These are phyloP conservation scores for Cystobasidium pallidum DNA, from an alignment of 1,284 basidiomycete genomes.

Conservation along the genomic window DNA sequence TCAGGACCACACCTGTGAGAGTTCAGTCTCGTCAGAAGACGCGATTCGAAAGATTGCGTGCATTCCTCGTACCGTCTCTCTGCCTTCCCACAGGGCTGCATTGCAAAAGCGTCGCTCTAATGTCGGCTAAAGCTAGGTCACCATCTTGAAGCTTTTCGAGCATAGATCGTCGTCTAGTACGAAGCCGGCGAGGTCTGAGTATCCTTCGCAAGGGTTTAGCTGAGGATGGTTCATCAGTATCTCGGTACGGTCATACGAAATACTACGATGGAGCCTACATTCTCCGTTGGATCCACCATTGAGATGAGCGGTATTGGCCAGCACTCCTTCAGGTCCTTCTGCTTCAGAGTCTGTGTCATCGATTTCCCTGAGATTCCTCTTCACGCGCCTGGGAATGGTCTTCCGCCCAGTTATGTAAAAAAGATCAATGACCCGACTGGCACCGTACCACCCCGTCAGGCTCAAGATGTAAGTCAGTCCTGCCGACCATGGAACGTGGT, in stretches of 20 bases:
- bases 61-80: slow-evolving; percentile 16
- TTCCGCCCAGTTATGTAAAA: slow-evolving; percentile 26
- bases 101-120: slow-evolving; percentile 19
- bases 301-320: neutral
- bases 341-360: slow-evolving; percentile 40
- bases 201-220: neutral
- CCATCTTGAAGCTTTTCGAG: slow-evolving; percentile 24
- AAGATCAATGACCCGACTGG: slow-evolving; percentile 32
- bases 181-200: neutral
- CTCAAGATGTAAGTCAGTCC: slow-evolving; percentile 42
- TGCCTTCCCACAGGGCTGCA: slow-evolving; percentile 20
- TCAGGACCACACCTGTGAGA: slow-evolving; percentile 9
- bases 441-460: slow-evolving; percentile 40
- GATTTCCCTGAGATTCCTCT: slow-evolving; percentile 32
- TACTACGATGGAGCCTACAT: neutral
- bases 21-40: neutral
- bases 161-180: slow-evolving; percentile 26
- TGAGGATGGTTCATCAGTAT: neutral
- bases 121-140: neutral
- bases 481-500: slow-evolving; percentile 37
- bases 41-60: neutral
- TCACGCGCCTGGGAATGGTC: slow-evolving; percentile 35
- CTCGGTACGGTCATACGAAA: no score
- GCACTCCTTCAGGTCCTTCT: neutral
- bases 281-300: neutral